phyloP scores from a whole-genome alignment of 176 grass and related monocot genomes.

The Triticum timopheevii region DNA sequence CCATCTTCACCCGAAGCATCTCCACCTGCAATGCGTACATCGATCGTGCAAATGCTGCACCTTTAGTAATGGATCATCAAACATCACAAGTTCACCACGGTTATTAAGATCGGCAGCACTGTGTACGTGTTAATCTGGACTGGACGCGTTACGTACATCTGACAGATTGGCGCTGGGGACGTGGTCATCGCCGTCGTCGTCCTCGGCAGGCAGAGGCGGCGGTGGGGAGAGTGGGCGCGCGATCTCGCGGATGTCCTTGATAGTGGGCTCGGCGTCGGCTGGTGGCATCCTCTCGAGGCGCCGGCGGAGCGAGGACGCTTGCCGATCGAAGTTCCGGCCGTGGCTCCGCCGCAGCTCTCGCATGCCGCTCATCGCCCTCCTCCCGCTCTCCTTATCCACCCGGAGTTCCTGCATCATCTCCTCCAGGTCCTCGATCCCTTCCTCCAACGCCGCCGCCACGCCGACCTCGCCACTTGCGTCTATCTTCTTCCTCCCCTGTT shows the following conservation, averaged over 20 bases:
- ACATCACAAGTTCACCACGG: background rate
- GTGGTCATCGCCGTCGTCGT: constrained; percentile 27
- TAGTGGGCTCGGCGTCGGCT: constrained; percentile 22
- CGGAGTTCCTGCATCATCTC: constrained; percentile 70
- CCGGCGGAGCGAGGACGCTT: constrained; percentile 73
- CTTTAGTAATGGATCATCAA: background rate
- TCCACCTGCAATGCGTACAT: constrained; percentile 57
- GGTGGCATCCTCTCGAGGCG: constrained; percentile 67
- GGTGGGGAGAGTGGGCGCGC: constrained; percentile 25
- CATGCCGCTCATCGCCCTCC: constrained; percentile 18
- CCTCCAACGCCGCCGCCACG: constrained; percentile 50
- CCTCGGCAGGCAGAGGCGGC: background rate
- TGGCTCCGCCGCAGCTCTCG: constrained; percentile 49
- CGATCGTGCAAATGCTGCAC: background rate
- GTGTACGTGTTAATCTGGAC: background rate
- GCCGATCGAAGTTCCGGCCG: constrained; percentile 81
- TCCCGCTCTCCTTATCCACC: constrained; percentile 59
- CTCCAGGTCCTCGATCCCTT: constrained; percentile 71
- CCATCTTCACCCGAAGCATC: constrained; percentile 82
- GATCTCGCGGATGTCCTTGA: constrained; percentile 85
- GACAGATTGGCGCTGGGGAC: constrained; percentile 31
- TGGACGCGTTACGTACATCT: constrained; percentile 40
- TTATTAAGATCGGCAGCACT: background rate
- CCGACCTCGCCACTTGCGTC: constrained; percentile 36
- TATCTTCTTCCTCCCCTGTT: constrained; percentile 83